Percentiles rank a stretch among this genome's conserved stretches.
These are phyloP conservation scores for Themeda triandra DNA, from an alignment of 176 grass and related monocot genomes.

Conservation along the genomic window DNA sequence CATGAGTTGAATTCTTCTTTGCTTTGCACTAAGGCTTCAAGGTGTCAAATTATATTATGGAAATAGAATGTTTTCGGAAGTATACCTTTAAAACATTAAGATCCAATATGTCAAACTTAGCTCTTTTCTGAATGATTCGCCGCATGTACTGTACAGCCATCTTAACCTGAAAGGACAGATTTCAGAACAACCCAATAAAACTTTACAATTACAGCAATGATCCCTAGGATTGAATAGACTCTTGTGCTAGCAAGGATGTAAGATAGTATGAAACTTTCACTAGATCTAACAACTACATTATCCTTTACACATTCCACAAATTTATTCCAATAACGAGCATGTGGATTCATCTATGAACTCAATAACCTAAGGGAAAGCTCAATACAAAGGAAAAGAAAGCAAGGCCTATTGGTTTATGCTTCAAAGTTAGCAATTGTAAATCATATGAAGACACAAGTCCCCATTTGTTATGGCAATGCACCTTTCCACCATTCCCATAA, in stretches of 20 bases:
- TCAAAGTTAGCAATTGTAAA: background rate
- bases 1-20: background rate
- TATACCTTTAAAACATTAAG: conserved; percentile 84
- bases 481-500: background rate
- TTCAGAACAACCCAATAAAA: conserved; percentile 14
- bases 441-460: background rate
- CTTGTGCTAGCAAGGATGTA: conserved; percentile 5
- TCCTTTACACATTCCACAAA: background rate
- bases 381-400: conserved; percentile 9
- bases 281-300: background rate
- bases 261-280: conserved; percentile 22
- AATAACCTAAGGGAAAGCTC: conserved; percentile 2
- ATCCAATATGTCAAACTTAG: conserved; percentile 98
- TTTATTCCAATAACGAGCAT: background rate
- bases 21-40: background rate
- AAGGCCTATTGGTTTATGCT: background rate
- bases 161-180: conserved; percentile 64
- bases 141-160: conserved; percentile 92
- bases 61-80: conserved; percentile 21
- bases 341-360: conserved; percentile 16
- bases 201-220: background rate
- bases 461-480: background rate
- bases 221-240: background rate
- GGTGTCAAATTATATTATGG: background rate
- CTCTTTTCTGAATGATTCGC: conserved; percentile 86